Evolutionary conservation across 176 grass and related monocot species (phyloP), one percentile per base, ranked within the genome.

Genomic region (Oryza coarctata): DNA sequence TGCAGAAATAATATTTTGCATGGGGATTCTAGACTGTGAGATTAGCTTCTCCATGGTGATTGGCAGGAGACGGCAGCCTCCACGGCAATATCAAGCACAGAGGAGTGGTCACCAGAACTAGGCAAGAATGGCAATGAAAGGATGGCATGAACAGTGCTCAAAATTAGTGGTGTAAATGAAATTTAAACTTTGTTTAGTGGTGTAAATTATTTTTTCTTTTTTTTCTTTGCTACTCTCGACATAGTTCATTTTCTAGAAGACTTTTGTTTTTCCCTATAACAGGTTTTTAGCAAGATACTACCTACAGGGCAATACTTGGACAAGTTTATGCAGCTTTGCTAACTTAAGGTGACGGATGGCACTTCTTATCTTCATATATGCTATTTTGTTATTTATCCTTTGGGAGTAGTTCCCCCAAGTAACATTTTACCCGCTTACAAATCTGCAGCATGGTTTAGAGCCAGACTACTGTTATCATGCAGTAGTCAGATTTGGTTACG

Each of bases 261-360:
- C 28, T 45, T 26, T 57, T 34, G 9, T 75, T 69, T 61, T 66
- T 63, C 10, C 12, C 55, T 49, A 55, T 64, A 18, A 70, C 62
- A 97, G 94, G 94, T 78, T 83, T n/a, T 89, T 84, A 92, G 87
- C 61, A 94, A 92, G 74, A 17, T 87, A 52, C 82, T 83, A 23
- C 92, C 87, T 50, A 76, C 79, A 75, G 87, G 74, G 6, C 80
- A 87, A 78, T 89, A 58, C 81, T 76, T 97, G 83, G 70, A 90
- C 79, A 90, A 85, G 36, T 81, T 94, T 64, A 80, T 72, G 84
- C 86, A 87, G 65, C 81, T 97, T 87, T 94, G 86, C 77, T 90
- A 81, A 44, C 35, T 90, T 70, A 94, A 94, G 92, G 94, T 97
- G 83, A 39, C 57, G 87, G 78, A 50, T 66, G 40, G 66, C 65